Conservation (phyloP, 148 eudicot genomes). For the Heliamphora exappendiculata region DNA sequence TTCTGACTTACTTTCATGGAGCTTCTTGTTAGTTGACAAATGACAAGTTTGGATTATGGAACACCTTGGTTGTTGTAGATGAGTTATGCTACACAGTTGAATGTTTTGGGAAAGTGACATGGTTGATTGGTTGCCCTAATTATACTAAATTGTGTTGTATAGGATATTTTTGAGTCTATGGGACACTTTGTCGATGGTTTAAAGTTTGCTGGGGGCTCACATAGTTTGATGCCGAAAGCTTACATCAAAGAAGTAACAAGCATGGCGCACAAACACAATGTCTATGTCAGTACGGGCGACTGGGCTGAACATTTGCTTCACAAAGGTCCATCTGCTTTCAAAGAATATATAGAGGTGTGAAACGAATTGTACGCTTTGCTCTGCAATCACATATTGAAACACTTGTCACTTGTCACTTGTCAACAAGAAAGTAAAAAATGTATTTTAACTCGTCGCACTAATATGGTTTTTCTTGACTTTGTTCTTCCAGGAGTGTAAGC, state of each 20-base stretch:
- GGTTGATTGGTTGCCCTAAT: conserved; percentile 10
- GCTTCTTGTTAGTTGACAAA: neutral
- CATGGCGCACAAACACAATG: conserved; percentile 78
- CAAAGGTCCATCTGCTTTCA: conserved; percentile 72
- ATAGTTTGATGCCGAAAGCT: conserved; percentile 57
- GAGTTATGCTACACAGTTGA: neutral
- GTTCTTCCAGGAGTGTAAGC: conserved; percentile 69
- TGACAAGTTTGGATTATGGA: neutral
- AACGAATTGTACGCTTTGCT: neutral
- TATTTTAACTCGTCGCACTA: neutral
- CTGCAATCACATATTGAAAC: neutral
- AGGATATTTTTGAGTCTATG: conserved; percentile 89
- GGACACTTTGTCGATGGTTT: conserved; percentile 93
- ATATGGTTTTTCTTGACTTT: neutral
- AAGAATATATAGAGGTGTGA: conserved; percentile 67
- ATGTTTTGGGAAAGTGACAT: neutral
- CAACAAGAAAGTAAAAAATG: neutral
- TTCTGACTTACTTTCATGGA: neutral
- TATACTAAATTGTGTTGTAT: conserved; percentile 8
- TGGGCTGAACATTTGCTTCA: conserved; percentile 85
- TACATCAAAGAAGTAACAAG: conserved; percentile 68
- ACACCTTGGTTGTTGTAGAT: neutral
- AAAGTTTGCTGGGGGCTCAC: conserved; percentile 77
- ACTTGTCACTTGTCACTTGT: neutral
- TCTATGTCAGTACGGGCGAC: conserved; percentile 88